Conservation (phyloP, 108 stramenopile genomes). For the Fistulifera pelliculosa region DNA sequence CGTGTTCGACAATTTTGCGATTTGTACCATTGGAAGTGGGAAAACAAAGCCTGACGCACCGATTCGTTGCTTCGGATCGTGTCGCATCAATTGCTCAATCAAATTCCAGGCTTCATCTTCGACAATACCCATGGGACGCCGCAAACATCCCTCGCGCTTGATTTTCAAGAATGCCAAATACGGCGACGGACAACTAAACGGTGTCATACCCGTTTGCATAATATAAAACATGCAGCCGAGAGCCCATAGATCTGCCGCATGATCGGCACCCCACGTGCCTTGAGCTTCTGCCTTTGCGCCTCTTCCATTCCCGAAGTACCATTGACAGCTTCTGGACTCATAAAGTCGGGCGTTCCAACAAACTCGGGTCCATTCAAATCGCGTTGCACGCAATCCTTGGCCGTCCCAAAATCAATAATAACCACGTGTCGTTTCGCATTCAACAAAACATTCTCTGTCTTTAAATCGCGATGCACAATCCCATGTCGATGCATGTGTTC, state of each 20-base stretch:
- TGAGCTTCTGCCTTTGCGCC: constrained; percentile 3
- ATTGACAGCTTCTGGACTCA: constrained; percentile 92
- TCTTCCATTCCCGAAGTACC: constrained; percentile 35
- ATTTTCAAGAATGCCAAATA: constrained; percentile 85
- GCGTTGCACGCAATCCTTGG: constrained; percentile 87
- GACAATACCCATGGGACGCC: constrained; percentile 43
- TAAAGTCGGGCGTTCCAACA: constrained; percentile 98
- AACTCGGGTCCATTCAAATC: constrained; percentile 98
- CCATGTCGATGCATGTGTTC: constrained; percentile 85
- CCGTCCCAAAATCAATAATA: constrained; percentile 96
- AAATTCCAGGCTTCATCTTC: constrained; percentile 80
- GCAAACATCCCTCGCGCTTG: constrained; percentile 34
- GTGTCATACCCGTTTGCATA: constrained; percentile 61
- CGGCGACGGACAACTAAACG: constrained; percentile 78
- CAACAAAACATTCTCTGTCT: constrained; percentile 91
- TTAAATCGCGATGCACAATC: constrained; percentile 95
- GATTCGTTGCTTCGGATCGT: constrained; percentile 53
- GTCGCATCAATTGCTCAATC: constrained; percentile 44
- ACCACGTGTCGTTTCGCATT: constrained; percentile 66
- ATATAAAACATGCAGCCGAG: constrained; percentile 71
- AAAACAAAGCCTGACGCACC: constrained; percentile 60
- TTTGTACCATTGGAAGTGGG: constrained; percentile 3
- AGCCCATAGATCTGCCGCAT: constrained; percentile 79
- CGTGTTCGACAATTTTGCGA: constrained; percentile 2
- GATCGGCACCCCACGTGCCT: constrained; percentile 22